These are phyloP conservation scores for Digitaria exilis DNA, from an alignment of 202 grass and related monocot species.

Conservation along the genomic window DNA sequence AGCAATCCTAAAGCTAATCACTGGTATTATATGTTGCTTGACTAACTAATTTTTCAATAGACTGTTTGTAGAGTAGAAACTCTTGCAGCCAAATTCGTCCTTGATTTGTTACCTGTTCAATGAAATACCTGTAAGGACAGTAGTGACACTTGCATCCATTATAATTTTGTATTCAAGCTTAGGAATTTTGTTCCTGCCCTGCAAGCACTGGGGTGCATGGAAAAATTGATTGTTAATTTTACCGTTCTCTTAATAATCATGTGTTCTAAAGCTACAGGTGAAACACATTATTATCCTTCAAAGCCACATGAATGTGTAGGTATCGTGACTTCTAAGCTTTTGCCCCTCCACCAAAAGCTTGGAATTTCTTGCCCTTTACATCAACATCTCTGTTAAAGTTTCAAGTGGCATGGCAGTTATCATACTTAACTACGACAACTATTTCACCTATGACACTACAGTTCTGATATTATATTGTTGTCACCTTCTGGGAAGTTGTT, in stretches of 20 bases:
- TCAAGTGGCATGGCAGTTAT: background rate
- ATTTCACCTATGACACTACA: background rate
- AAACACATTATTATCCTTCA: background rate
- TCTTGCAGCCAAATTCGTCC: background rate
- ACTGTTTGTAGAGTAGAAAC: background rate
- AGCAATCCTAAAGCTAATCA: conserved; percentile 68
- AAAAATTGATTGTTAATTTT: no score
- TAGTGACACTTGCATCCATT: background rate
- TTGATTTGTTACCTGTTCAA: background rate
- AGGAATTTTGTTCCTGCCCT: no score
- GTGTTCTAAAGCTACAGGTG: background rate
- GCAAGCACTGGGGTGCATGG: no score
- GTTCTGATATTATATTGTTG: background rate
- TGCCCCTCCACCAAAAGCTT: background rate
- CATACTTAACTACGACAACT: background rate
- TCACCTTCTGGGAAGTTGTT: background rate
- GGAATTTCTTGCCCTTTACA: background rate
- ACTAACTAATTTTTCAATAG: conserved; percentile 4
- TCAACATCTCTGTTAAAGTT: background rate
- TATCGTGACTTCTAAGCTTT: background rate
- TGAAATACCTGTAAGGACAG: background rate
- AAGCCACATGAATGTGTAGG: background rate
- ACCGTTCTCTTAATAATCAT: conserved; percentile 11
- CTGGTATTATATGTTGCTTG: conserved; percentile 59
- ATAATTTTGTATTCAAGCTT: no score